Base-by-base conservation (phyloP, 805 yeast genomes). In the Wickerhamiella kurtzmanii region DNA sequence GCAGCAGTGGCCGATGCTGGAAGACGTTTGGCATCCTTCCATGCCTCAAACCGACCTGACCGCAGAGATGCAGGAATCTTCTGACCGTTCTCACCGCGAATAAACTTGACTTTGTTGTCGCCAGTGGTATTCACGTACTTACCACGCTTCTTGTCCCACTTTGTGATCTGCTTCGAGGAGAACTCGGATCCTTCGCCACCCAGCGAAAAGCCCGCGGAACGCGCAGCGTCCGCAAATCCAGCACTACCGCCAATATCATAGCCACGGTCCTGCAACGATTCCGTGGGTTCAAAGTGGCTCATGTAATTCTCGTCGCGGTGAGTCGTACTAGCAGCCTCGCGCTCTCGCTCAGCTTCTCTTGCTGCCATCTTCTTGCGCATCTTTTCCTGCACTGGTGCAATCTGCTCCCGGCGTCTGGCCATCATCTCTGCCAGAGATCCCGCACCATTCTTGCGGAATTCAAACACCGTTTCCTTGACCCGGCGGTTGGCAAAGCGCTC, bases 141-240 rank as follows among this genome's bases (percentile, higher is more conserved):
- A 59, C 94, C 92, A 64, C 83, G 81, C 74, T 86, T 85, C 64
- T 76, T 83, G 66, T 89, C 96, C 98, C 98, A 89, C 60, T 76
- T 74, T 73, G 82, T 80, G 2, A 55, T 52, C 43, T 74, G 76
- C 48, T 72, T 71, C 16, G 25, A 15, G 45, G 62, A 81, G 80
- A 43, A 75, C 55, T 80, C 82, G 51, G 74, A 77, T 51, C 87
- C 95, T 56, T 83, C 87, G 41, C 72, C 77, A 49, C 73, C 80
- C 55, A 92, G 68, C 59, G 88, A 96, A 64, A 87, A 89, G 0
- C 95, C 72, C 0, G 95, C 96, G 25, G 71, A 69, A n/a, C 78
- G 74, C 1, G 95, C 96, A 43, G 79, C 94, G 49, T 79, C 82
- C 18, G 82, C 80, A 65, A 89, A 89, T 4, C 88, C 83, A 28